Evolutionary conservation across 1,139 yeast species (phyloP).

Genomic region (Candida freyschussii): DNA sequence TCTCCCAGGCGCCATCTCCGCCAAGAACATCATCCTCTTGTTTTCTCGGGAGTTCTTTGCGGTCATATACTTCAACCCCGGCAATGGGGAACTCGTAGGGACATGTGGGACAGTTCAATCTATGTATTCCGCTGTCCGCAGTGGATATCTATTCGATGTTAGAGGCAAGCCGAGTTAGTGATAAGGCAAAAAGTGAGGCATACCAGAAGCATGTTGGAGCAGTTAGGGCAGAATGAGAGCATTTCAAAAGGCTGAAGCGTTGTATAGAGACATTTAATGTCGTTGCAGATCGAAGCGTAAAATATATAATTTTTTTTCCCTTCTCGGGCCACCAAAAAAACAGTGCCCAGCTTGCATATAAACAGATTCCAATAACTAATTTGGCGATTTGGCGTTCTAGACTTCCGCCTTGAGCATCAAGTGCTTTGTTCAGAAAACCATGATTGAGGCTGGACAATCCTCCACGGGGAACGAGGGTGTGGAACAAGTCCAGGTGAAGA

Average conservation of each 20-base stretch:
- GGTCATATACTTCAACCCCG: conserved; percentile 79
- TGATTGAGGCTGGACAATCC: too few species aligned
- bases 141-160: conserved; percentile 28
- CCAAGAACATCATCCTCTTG: conserved; percentile 96
- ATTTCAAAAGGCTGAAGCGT: conserved; percentile 38
- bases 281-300: too few species aligned
- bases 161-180: background rate
- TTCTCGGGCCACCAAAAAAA: too few species aligned
- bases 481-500: too few species aligned
- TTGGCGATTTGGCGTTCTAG: too few species aligned
- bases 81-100: conserved; percentile 88
- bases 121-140: conserved; percentile 34
- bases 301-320: too few species aligned
- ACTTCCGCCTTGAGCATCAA: too few species aligned
- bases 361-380: too few species aligned
- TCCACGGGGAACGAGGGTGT: too few species aligned
- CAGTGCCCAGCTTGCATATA: too few species aligned
- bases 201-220: conserved; percentile 81
- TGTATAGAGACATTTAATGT: too few species aligned
- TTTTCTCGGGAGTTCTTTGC: conserved; percentile 77
- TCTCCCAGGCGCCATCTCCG: conserved; percentile 98
- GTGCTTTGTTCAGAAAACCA: too few species aligned
- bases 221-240: conserved; percentile 92
- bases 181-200: conserved; percentile 12
- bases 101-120: conserved; percentile 81